These are phyloP conservation scores for Penicillium sp. DNA, from an alignment of 2,329 filamentous ascomycete species.

Conservation along the genomic window DNA sequence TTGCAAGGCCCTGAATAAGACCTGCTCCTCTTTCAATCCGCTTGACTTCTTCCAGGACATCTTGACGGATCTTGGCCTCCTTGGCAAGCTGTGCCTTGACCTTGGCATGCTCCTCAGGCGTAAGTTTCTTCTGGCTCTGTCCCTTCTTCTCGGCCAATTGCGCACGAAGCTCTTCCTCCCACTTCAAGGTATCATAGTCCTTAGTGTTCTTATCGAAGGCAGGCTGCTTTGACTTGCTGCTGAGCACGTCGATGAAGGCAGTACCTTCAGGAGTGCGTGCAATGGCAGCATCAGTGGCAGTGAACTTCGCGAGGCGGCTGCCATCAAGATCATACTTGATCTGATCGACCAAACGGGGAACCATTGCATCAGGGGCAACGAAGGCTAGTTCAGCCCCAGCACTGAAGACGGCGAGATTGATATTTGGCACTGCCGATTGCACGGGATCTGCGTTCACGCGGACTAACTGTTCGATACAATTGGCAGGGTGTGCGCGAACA, in stretches of 20 bases:
- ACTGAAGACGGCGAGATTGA: slow-evolving; percentile 68
- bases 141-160: slow-evolving; percentile 94
- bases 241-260: slow-evolving; percentile 83
- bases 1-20: slow-evolving; percentile 76
- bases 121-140: slow-evolving; percentile 77
- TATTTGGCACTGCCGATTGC: slow-evolving; percentile 34
- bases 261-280: slow-evolving; percentile 86
- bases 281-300: slow-evolving; percentile 86
- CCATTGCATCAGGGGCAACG: slow-evolving; percentile 78
- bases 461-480: slow-evolving; percentile 66
- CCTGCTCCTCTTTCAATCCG: slow-evolving; percentile 78
- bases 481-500: slow-evolving; percentile 59
- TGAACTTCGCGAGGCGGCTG: slow-evolving; percentile 65
- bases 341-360: slow-evolving; percentile 69
- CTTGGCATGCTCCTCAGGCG: slow-evolving; percentile 80
- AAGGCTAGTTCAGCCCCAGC: slow-evolving; percentile 90
- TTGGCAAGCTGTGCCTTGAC: slow-evolving; percentile 88
- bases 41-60: slow-evolving; percentile 66
- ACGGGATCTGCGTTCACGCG: slow-evolving; percentile 47
- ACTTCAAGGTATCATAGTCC: slow-evolving; percentile 93
- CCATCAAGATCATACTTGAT: slow-evolving; percentile 71
- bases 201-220: slow-evolving; percentile 84
- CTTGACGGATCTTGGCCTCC: slow-evolving; percentile 71
- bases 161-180: slow-evolving; percentile 86
- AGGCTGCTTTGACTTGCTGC: slow-evolving; percentile 68